phyloP scores from a whole-genome alignment of 2,329 filamentous ascomycete genomes.

The Xylariomycetidae sp. region DNA sequence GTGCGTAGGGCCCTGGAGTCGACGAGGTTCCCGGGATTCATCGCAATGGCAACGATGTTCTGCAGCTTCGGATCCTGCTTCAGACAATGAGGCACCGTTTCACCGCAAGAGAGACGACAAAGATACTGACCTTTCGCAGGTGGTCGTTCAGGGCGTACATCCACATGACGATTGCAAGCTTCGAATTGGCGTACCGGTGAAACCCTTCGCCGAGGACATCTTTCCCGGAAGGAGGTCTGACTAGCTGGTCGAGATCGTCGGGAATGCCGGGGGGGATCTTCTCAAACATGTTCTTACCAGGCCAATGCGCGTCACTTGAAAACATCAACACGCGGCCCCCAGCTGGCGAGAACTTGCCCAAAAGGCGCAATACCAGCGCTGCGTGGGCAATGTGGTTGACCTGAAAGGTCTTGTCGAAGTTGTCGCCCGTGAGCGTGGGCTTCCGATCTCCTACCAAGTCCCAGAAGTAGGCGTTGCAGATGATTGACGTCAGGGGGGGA shows the following conservation, averaged over 20 bases:
- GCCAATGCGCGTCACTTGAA: constrained; percentile 30
- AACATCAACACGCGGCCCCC: constrained; percentile 22
- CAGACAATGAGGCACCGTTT: background rate
- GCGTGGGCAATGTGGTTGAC: constrained; percentile 35
- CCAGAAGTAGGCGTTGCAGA: constrained; percentile 37
- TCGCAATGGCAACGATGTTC: constrained; percentile 20
- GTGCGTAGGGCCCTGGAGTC: constrained; percentile 31
- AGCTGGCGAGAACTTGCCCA: constrained; percentile 58
- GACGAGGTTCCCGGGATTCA: constrained; percentile 23
- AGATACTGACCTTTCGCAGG: constrained; percentile 4
- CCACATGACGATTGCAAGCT: constrained; percentile 3
- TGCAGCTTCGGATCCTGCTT: constrained; percentile 16
- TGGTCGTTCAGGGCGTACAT: constrained; percentile 4
- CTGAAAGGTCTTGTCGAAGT: constrained; percentile 34
- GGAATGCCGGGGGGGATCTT: constrained; percentile 31
- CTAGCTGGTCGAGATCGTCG: constrained; percentile 29
- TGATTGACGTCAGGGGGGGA: constrained; percentile 28
- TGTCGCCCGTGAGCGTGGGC: constrained; percentile 30
- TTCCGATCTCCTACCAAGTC: constrained; percentile 27
- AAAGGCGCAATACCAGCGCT: constrained; percentile 32
- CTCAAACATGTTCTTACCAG: constrained; percentile 34
- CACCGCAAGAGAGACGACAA: background rate
- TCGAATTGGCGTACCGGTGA: background rate
- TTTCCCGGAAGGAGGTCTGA: constrained; percentile 26
- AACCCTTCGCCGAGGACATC: constrained; percentile 32